A percentile compares a stretch with the other conserved stretches of the same genome.
phyloP scores from a whole-genome alignment of 2,329 filamentous ascomycete species.

The Aspergillus caelatus region DNA sequence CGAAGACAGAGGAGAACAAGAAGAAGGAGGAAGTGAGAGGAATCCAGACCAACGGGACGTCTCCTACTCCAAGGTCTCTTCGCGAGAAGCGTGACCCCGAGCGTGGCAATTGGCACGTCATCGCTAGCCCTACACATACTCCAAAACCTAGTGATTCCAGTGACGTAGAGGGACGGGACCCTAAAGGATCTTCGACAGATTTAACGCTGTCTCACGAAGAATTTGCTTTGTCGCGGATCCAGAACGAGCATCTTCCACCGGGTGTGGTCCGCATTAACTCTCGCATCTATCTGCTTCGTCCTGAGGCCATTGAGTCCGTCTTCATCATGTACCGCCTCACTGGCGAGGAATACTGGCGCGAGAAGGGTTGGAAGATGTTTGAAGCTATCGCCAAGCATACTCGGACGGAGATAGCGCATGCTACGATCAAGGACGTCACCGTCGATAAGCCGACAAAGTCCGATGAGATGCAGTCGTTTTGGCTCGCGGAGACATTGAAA shows the following conservation, averaged over 20 bases:
- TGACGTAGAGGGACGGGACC: slow-evolving; percentile 10
- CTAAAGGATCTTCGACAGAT: slow-evolving; percentile 13
- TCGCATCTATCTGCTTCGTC: slow-evolving; percentile 50
- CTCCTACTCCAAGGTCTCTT: not conserved
- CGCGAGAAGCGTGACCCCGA: slow-evolving; percentile 4
- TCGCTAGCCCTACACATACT: slow-evolving; percentile 3
- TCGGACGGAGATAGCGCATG: slow-evolving; percentile 63
- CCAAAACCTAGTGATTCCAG: not conserved
- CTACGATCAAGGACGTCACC: slow-evolving; percentile 68
- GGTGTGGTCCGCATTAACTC: slow-evolving; percentile 44
- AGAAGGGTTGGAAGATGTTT: slow-evolving; percentile 77
- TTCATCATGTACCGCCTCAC: slow-evolving; percentile 78
- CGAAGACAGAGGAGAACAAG: slow-evolving; percentile 8
- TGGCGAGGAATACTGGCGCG: slow-evolving; percentile 65
- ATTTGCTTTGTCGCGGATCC: slow-evolving; percentile 42
- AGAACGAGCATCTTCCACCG: slow-evolving; percentile 46
- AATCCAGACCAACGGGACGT: not conserved
- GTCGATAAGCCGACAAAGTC: slow-evolving; percentile 45
- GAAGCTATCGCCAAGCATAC: slow-evolving; percentile 63
- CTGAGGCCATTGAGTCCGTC: slow-evolving; percentile 79
- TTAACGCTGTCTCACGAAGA: slow-evolving; percentile 41
- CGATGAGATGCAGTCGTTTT: slow-evolving; percentile 76
- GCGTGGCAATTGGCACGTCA: slow-evolving; percentile 25
- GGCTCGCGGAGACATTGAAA: slow-evolving; percentile 59
- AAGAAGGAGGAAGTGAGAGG: not conserved